Base-by-base conservation (phyloP, 2,329 filamentous ascomycete genomes). In the Hymenoscyphus linearis region DNA sequence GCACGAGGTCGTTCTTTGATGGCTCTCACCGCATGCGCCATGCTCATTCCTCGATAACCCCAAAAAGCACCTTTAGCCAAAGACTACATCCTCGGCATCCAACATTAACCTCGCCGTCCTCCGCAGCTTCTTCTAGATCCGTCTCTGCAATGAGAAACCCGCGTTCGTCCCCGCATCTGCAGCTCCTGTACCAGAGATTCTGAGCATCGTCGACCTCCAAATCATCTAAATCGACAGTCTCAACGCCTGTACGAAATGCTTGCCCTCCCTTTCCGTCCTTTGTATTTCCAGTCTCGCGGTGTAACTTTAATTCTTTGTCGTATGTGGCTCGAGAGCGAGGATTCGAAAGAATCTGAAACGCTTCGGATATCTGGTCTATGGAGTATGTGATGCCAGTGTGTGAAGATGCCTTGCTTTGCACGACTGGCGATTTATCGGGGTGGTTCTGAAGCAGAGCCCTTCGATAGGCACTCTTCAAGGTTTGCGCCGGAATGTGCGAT, bases 41-140 rank as follows among this genome's bases (percentile, higher is more conserved):
- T 26, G 9, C 31, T 54, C 61, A 59, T 1, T 69, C 71, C 55
- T 76, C 80, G 31, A 84, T 73, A 14, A 85, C 78, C 9, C 82
- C 83, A 76, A 88, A 89, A 57, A 85, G 79, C 40, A 89, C 84
- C 60, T 81, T 80, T 57, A 88, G 72, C 85, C 85, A 88, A 53
- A 89, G 75, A 69, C 85, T 88, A 66, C 86, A 89, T 67, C 87
- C 85, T 60, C 78, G 77, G 68, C 86, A 89, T 12, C 83, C 85
- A 47, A 89, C 85, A 71, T 87, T 78, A 54, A 88, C 72, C 69
- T 86, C 83, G 9, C 85, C 82, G 64, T 82, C 77, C 57, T 83
- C 81, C 53, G 77, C 79, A 44, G 79, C 82, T 69, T 82, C 83
- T 65, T 85, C 82, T 55, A 89, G 74, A 70, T 88, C 84, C 9